These are phyloP conservation scores for Cladosporium austrohemisphaericum DNA, from an alignment of 2,329 filamentous ascomycete genomes.

Conservation along the genomic window DNA sequence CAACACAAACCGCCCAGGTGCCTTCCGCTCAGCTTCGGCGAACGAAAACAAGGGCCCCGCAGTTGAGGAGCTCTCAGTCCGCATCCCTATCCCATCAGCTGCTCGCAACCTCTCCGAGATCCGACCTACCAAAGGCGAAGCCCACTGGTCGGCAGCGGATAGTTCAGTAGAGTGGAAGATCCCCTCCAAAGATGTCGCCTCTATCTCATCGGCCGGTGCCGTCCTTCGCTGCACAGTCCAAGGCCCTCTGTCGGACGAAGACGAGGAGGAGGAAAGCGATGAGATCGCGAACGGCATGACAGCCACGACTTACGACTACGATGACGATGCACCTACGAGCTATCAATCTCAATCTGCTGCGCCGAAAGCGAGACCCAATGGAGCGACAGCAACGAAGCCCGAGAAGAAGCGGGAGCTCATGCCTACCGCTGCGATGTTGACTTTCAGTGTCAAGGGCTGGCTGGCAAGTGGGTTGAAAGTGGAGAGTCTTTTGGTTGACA, in stretches of 20 bases:
- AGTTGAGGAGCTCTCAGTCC: slow-evolving; percentile 73
- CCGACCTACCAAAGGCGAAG: slow-evolving; percentile 76
- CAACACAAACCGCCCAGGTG: slow-evolving; percentile 17
- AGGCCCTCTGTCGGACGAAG: slow-evolving; percentile 53
- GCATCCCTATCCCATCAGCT: slow-evolving; percentile 71
- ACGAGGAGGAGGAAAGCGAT: slow-evolving; percentile 40
- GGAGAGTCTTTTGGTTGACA: slow-evolving; percentile 59
- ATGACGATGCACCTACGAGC: slow-evolving; percentile 29
- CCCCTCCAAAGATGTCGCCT: slow-evolving; percentile 67
- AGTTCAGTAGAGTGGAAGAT: slow-evolving; percentile 78
- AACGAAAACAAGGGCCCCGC: slow-evolving; percentile 33
- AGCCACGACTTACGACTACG: slow-evolving; percentile 42
- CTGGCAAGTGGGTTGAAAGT: slow-evolving; percentile 62
- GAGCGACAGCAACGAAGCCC: slow-evolving; percentile 3
- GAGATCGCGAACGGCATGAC: slow-evolving; percentile 33
- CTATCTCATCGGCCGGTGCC: slow-evolving; percentile 39
- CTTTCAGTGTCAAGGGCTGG: slow-evolving; percentile 58
- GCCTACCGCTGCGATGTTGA: slow-evolving; percentile 45
- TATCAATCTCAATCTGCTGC: slow-evolving; percentile 17
- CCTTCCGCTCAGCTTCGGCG: slow-evolving; percentile 21
- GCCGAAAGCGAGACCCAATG: not conserved
- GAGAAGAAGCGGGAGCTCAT: slow-evolving; percentile 43
- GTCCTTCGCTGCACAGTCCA: slow-evolving; percentile 76
- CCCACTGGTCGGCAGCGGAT: slow-evolving; percentile 71
- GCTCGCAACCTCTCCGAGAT: slow-evolving; percentile 83